These are phyloP conservation scores for Catunica adiposa DNA, from an alignment of 2,329 filamentous ascomycete species.

Conservation along the genomic window DNA sequence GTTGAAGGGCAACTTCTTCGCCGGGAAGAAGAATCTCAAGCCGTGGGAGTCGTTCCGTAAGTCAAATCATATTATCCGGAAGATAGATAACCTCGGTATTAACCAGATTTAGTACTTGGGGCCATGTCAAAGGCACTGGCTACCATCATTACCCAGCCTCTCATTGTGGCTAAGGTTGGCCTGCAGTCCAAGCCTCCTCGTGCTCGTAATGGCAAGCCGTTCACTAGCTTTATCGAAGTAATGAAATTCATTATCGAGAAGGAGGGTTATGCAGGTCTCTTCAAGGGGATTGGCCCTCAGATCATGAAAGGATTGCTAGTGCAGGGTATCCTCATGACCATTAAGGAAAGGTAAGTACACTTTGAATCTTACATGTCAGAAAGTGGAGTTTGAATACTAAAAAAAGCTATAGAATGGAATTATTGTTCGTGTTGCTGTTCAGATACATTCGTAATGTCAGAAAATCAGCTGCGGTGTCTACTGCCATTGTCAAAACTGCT, in stretches of 20 bases:
- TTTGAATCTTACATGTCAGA: background rate
- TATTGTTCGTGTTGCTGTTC: constrained; percentile 73
- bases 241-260: constrained; percentile 87
- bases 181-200: constrained; percentile 85
- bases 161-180: constrained; percentile 96
- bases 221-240: constrained; percentile 84
- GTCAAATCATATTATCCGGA: constrained; percentile 23
- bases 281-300: constrained; percentile 93
- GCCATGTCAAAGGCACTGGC: constrained; percentile 85
- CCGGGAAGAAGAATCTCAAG: constrained; percentile 56
- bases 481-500: background rate
- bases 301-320: constrained; percentile 85
- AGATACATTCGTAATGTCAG: constrained; percentile 60
- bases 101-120: constrained; percentile 51
- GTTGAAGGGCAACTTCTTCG: constrained; percentile 60
- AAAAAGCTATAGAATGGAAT: constrained; percentile 49
- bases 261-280: constrained; percentile 68
- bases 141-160: constrained; percentile 79
- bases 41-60: constrained; percentile 83
- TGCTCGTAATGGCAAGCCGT: constrained; percentile 69
- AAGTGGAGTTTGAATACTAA: background rate
- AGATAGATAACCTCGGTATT: background rate
- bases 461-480: constrained; percentile 21
- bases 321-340: constrained; percentile 97
- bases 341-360: constrained; percentile 65